Conservation (phyloP, 352 stramenopile species). For the Phytophthora kernoviae region DNA sequence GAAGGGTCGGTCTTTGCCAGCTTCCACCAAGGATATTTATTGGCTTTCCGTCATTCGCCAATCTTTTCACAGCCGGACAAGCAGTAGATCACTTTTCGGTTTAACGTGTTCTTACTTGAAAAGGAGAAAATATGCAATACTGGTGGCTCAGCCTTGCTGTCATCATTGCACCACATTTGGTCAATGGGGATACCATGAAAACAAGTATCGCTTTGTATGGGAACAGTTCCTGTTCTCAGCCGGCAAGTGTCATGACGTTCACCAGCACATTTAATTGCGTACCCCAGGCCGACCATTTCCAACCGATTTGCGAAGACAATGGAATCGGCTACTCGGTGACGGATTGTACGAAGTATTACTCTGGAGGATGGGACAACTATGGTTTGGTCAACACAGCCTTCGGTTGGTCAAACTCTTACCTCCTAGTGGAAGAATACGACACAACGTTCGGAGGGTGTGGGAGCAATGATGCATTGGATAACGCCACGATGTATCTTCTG, state of each 20-base stretch:
- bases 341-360: slow-evolving; percentile 6
- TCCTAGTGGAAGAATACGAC: slow-evolving; percentile 13
- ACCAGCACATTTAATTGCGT: slow-evolving; percentile 2
- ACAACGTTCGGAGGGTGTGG: neutral
- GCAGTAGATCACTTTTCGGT: no score
- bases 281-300: neutral
- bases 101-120: no score
- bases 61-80: no score
- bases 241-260: neutral
- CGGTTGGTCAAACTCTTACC: slow-evolving; percentile 1
- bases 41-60: no score
- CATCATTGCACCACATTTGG: no score
- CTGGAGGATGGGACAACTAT: neutral
- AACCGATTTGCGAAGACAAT: neutral
- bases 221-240: slow-evolving; percentile 11
- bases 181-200: no score
- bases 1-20: no score
- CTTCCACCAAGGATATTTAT: no score
- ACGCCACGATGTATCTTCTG: slow-evolving; percentile 3
- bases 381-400: slow-evolving; percentile 2
- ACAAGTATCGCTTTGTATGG: no score
- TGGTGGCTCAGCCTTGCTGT: no score
- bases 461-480: neutral
- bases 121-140: no score
- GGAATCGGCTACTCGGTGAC: neutral